A percentile compares a stretch with the other conserved stretches of the same genome.
These are phyloP conservation scores for Xylariomycetidae sp. DNA, from an alignment of 2,329 filamentous ascomycete genomes.

Conservation along the genomic window DNA sequence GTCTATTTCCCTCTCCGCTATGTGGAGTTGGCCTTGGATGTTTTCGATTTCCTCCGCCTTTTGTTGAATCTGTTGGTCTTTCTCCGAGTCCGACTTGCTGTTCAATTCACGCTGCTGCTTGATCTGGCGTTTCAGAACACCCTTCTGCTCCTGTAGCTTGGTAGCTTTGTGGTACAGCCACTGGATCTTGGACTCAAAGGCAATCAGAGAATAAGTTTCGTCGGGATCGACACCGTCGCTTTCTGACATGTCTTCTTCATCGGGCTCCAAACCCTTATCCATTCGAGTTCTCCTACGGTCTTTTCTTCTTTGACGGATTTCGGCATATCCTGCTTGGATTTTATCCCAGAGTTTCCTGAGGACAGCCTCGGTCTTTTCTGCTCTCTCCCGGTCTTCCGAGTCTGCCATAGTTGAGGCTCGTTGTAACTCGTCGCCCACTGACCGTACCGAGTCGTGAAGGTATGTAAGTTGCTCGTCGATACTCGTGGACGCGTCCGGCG, in stretches of 20 bases:
- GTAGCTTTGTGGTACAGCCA: constrained; percentile 73
- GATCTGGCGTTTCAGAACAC: constrained; percentile 83
- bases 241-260: constrained; percentile 56
- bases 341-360: constrained; percentile 52
- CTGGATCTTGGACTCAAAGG: constrained; percentile 73
- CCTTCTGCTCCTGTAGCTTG: constrained; percentile 78
- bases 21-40: constrained; percentile 20
- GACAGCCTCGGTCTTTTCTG: constrained; percentile 50
- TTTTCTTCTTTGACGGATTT: constrained; percentile 47
- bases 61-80: constrained; percentile 56
- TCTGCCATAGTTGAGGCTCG: constrained; percentile 27
- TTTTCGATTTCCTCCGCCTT: constrained; percentile 52
- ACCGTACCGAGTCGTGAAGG: constrained; percentile 54
- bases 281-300: constrained; percentile 46
- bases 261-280: constrained; percentile 52
- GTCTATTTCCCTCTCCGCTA: constrained; percentile 29
- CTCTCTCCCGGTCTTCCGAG: constrained; percentile 32
- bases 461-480: constrained; percentile 64
- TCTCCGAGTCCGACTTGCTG: constrained; percentile 71
- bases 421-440: constrained; percentile 38
- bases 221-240: constrained; percentile 52
- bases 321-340: constrained; percentile 49
- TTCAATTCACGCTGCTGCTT: constrained; percentile 93
- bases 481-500: constrained; percentile 51
- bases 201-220: constrained; percentile 64